Percentiles rank a stretch among this genome's conserved stretches.
Evolutionary conservation across 441 rosid species (phyloP).

Genomic region (Pelargonium citronellum): DNA sequence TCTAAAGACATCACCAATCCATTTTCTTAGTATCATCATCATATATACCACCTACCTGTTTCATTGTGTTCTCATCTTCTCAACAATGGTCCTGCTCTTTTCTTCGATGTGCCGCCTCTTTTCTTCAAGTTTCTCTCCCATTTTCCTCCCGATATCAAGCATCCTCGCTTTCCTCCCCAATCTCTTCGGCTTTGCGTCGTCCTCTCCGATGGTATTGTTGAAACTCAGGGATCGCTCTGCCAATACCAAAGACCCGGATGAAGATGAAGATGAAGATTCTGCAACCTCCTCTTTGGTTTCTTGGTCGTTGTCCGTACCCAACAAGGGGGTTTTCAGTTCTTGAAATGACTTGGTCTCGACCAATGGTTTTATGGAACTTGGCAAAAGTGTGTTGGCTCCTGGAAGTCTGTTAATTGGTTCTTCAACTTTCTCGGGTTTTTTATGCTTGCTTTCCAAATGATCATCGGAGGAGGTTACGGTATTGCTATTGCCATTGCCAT

Average conservation of each 20-base stretch:
- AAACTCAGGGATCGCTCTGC: conserved; percentile 21
- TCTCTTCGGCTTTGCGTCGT: conserved; percentile 51
- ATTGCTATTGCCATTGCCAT: not conserved
- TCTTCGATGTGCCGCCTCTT: conserved; percentile 81
- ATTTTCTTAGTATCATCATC: not conserved
- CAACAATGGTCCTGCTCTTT: conserved; percentile 64
- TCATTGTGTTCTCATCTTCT: conserved; percentile 77
- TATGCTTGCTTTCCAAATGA: conserved; percentile 33
- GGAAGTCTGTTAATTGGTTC: conserved; percentile 23
- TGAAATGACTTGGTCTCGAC: conserved; percentile 35
- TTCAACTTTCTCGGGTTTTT: conserved; percentile 24
- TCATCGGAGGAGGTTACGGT: conserved; percentile 16
- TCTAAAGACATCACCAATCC: not conserved
- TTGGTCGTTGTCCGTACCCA: conserved; percentile 32
- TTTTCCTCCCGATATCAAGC: conserved; percentile 75
- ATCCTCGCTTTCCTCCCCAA: conserved; percentile 64
- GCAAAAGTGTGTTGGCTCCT: conserved; percentile 17
- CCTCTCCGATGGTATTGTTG: conserved; percentile 37
- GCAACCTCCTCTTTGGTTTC: conserved; percentile 26
- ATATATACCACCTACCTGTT: conserved; percentile 3
- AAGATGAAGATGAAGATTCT: conserved; percentile 16
- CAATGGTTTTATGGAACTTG: conserved; percentile 27
- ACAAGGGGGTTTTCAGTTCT: conserved; percentile 51
- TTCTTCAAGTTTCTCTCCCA: conserved; percentile 91
- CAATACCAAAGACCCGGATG: conserved; percentile 26